Base-by-base conservation (phyloP, 2,329 filamentous ascomycete genomes). In the Penicillium rolfsii region DNA sequence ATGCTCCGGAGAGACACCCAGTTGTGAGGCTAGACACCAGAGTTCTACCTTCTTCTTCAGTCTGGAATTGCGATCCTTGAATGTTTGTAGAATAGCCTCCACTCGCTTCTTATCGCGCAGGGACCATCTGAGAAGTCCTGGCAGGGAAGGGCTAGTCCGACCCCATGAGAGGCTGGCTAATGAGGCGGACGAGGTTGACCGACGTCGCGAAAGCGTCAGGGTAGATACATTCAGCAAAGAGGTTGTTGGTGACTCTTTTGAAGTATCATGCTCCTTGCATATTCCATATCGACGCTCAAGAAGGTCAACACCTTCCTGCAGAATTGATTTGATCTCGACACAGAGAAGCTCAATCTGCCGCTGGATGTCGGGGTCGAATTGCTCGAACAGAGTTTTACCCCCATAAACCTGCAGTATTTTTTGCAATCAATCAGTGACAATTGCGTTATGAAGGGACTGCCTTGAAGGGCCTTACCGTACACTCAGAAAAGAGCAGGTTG, bases 31-130 rank as follows among this genome's bases (percentile, higher is more conserved):
- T 14, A 59, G 43, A 43, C 57, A 59, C 57, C 57, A 55, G 2
- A 59, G 57, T 19, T 55, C 57, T 2, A 55, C 45, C n/a, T 59
- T 59, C 24, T 55, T 59, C 52, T 59, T 59, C 12, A 59, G n/a
- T 1, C 57, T 52, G 19, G 52, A 43, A 19, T 59, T 59, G 24
- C 57, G 57, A 50, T 59, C 52, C 40, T 59, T 55, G 43, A 59
- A 59, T 8, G 45, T 19, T 7, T 55, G 35, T 6, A 55, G 33
- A 45, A 59, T 59, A 11, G 43, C 45, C 43, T 55, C 57, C 12
- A 59, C 57, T 7, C 57, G 33, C 35, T 55, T 59, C 33, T 59
- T 59, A 33, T 59, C 57, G 7, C 57, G 57, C 4, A 59, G 33
- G 35, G 52, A 50, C 57, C 56, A 58, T 30, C 36, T 19, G 12